A percentile compares a stretch with the other conserved stretches of the same genome.
phyloP scores from a whole-genome alignment of 192 early-diverging fungal species.

The Diversispora epigaea region DNA sequence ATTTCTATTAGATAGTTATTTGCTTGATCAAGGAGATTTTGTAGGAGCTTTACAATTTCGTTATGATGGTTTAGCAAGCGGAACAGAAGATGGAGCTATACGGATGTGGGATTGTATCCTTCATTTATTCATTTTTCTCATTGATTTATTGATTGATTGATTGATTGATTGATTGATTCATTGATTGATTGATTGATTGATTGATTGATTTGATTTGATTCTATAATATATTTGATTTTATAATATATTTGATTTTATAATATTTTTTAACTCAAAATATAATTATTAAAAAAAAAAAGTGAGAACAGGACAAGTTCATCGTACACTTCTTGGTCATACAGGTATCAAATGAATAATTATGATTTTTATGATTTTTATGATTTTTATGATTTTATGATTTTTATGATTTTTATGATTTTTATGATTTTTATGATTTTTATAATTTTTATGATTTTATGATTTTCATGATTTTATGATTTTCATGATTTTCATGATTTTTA shows the following conservation, averaged over 20 bases:
- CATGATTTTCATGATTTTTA: not conserved
- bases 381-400: not conserved
- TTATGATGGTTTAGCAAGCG: slow-evolving; percentile 70
- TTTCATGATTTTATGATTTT: not conserved
- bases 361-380: not conserved
- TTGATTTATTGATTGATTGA: not conserved
- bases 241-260: not conserved
- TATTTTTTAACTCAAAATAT: not conserved
- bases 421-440: not conserved
- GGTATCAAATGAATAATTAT: slow-evolving; percentile 52
- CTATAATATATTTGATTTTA: not conserved
- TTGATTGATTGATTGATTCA: not conserved
- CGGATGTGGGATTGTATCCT: slow-evolving; percentile 74
- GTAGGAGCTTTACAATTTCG: slow-evolving; percentile 74
- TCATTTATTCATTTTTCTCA: too few relatives aligned
- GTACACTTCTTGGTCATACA: slow-evolving; percentile 67
- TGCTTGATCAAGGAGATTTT: slow-evolving; percentile 47
- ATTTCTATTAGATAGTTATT: slow-evolving; percentile 37
- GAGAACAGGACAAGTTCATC: slow-evolving; percentile 69
- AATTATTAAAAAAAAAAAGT: slow-evolving; percentile 37
- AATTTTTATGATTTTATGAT: not conserved
- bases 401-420: not conserved
- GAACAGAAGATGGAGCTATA: slow-evolving; percentile 69
- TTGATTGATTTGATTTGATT: too few relatives aligned
- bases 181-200: not conserved